Base-by-base conservation (phyloP, 371 early-diverging fungal genomes). In the Circinella umbellata region DNA sequence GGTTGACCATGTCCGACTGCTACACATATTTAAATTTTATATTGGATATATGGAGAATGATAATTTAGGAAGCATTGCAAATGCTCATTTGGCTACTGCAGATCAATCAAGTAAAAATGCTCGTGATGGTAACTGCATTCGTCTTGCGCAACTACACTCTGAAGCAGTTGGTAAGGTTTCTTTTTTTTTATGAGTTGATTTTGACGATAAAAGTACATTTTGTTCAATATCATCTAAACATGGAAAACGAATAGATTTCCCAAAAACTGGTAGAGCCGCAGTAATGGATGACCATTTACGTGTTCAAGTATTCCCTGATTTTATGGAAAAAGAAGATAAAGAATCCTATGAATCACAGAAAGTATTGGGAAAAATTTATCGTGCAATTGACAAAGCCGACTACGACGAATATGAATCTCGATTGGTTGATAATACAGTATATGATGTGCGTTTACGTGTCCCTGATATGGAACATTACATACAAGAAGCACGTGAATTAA, bases 61-160 rank as follows among this genome's bases (percentile, higher is more conserved):
- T 70, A 90, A 92, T 46, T 79, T 96, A 0, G 96, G 95, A 8
- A 70, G 72, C 18, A 96, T 96, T 51, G 92, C 92, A 14, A 88
- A 90, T 72, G 89, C 94, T 2, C 92, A 93, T 72, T 69, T 92
- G 64, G 93, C 90, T 0, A 77, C 79, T 3, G 90, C 94, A 0
- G 96, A 96, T 75, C 34, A 46, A 5, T 69, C 72, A 14, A 54
- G 51, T 0, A 57, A 68, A 4, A 91, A 92, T 9, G 90, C 91
- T 0, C 51, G 68, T 11, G 71, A 86, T 65, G 79, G 77, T 0
- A 73, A 79, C n/a, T 89, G 93, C 61, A 38, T 92, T 2, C 73
- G 73, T 1, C 75, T 96, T 11, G 93, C 94, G 0, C 84, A 90
- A 42, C 76, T 92, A 3, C 93, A 93, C 62, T 87, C 85, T 4